A percentile compares a stretch with the other conserved stretches of the same genome.
phyloP scores from a whole-genome alignment of 2,329 filamentous ascomycete genomes.

The Ophiostoma ulmi region DNA sequence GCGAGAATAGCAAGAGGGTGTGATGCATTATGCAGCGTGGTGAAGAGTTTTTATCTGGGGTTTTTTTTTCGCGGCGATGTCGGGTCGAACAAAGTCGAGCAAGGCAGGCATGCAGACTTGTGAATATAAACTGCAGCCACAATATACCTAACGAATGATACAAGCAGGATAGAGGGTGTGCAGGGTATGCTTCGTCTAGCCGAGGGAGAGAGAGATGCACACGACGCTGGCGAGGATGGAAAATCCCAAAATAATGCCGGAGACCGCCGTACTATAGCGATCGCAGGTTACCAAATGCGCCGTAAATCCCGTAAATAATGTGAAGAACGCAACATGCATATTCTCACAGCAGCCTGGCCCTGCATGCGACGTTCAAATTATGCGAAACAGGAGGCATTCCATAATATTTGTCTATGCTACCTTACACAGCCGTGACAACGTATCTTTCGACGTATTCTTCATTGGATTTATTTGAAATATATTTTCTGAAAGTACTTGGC shows the following conservation, averaged over 20 bases:
- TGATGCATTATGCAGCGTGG: not conserved
- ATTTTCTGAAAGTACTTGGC: not conserved
- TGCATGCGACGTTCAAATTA: not conserved
- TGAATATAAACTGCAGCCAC: not conserved
- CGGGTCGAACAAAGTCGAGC: not conserved
- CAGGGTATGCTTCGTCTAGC: not conserved
- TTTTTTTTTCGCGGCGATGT: not conserved
- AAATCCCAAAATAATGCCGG: not conserved
- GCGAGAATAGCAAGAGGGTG: not conserved
- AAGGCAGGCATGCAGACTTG: not conserved
- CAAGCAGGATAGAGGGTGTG: constrained; percentile 1
- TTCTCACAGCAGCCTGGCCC: not conserved
- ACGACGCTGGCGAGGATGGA: not conserved
- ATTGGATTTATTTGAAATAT: not conserved
- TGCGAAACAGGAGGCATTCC: no score
- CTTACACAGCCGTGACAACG: not conserved
- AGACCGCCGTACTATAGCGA: not conserved
- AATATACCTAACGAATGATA: no score
- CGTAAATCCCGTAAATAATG: not conserved
- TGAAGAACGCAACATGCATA: not conserved
- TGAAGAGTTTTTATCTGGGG: not conserved
- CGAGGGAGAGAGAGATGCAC: no score
- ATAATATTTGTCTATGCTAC: not conserved
- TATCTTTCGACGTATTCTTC: not conserved
- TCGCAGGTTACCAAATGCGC: not conserved